Conservation (phyloP, 306 rosid genomes). For the Castanea crenata region DNA sequence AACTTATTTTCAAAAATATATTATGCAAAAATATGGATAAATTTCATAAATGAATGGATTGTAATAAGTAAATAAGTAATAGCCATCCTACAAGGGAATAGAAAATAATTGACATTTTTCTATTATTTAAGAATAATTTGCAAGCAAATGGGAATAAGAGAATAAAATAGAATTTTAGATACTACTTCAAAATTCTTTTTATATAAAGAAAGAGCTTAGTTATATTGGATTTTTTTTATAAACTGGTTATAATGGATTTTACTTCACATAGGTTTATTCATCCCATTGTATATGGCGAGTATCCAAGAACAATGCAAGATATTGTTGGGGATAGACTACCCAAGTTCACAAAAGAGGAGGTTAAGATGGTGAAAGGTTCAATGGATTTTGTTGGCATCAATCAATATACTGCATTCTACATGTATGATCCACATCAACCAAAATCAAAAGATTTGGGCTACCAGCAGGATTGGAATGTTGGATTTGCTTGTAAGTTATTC, state of each 20-base stretch:
- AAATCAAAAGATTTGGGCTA: conserved; percentile 63
- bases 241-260: neutral
- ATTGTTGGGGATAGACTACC: conserved; percentile 87
- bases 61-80: too few relatives aligned
- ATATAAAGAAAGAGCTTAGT: neutral
- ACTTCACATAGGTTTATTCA: conserved; percentile 71
- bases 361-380: conserved; percentile 78
- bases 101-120: too few relatives aligned
- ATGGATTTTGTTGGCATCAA: conserved; percentile 80
- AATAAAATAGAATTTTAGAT: neutral
- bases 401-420: conserved; percentile 75
- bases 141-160: neutral
- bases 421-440: conserved; percentile 50
- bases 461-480: conserved; percentile 83
- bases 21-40: too few relatives aligned
- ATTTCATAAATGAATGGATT: too few relatives aligned
- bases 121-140: neutral
- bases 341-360: conserved; percentile 73
- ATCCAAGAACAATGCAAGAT: conserved; percentile 73
- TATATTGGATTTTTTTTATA: neutral
- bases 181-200: neutral
- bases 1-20: too few relatives aligned
- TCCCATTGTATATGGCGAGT: conserved; percentile 87
- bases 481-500: conserved; percentile 70
- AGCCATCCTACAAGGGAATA: too few relatives aligned